These are phyloP conservation scores for Viola odorata DNA, from an alignment of 345 rosid genomes.

Conservation along the genomic window DNA sequence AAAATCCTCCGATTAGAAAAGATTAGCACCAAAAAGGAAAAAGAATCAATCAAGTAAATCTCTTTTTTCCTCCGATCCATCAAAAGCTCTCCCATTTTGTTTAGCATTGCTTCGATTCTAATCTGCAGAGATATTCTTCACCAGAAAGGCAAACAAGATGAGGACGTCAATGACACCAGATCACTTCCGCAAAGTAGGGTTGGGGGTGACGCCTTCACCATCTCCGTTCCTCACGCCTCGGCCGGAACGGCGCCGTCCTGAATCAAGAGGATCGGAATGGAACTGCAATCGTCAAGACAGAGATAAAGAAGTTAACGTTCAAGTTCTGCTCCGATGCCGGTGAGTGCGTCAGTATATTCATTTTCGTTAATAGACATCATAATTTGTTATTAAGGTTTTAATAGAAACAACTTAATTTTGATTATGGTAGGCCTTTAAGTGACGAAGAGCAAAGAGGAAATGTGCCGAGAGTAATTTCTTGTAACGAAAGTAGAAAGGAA, in stretches of 20 bases:
- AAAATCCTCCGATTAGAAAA: not conserved
- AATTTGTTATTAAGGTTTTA: no score
- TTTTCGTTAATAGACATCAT: no score
- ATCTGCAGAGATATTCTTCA: not conserved
- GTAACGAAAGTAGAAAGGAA: slow-evolving; percentile 72
- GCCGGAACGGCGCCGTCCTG: slow-evolving; percentile 68
- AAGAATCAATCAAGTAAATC: not conserved
- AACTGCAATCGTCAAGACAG: slow-evolving; percentile 52
- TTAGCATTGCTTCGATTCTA: not conserved
- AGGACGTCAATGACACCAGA: slow-evolving; percentile 72
- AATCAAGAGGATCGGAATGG: slow-evolving; percentile 46
- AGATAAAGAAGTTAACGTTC: slow-evolving; percentile 82
- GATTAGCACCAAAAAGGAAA: not conserved
- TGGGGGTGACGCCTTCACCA: slow-evolving; percentile 73
- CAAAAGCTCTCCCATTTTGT: not conserved
- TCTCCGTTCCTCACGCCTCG: slow-evolving; percentile 83
- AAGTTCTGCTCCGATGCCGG: slow-evolving; percentile 84
- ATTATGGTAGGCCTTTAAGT: slow-evolving; percentile 48
- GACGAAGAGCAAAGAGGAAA: slow-evolving; percentile 76
- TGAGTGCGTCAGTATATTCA: slow-evolving; percentile 2
- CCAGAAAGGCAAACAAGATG: not conserved
- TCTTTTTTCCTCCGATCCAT: not conserved
- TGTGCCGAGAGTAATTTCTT: slow-evolving; percentile 54
- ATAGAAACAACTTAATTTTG: not conserved
- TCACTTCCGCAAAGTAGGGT: slow-evolving; percentile 46